Conservation (phyloP, 2,329 filamentous ascomycete genomes). For the Exophiala mesophila region DNA sequence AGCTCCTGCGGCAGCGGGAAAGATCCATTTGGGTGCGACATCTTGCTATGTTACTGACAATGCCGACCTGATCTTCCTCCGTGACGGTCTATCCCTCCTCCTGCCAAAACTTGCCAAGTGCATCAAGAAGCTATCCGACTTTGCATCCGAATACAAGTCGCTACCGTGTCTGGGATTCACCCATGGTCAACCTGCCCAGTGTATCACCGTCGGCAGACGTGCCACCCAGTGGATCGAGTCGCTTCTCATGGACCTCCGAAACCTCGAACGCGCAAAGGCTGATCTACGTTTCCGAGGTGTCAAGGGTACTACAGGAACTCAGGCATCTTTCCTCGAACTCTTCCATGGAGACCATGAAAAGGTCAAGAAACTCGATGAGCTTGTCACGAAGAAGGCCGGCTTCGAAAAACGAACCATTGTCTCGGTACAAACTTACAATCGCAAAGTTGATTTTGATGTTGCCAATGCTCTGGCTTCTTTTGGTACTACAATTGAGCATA, state of each 20-base stretch:
- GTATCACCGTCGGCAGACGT: constrained; percentile 63
- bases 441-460: constrained; percentile 78
- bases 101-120: constrained; percentile 73
- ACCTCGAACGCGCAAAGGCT: constrained; percentile 63
- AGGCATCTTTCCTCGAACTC: constrained; percentile 71
- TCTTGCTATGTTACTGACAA: constrained; percentile 64
- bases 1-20: constrained; percentile 71
- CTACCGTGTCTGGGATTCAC: constrained; percentile 72
- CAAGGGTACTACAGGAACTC: constrained; percentile 69
- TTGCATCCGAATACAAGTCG: constrained; percentile 68
- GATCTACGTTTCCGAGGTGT: constrained; percentile 72
- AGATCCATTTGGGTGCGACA: constrained; percentile 73
- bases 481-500: constrained; percentile 71
- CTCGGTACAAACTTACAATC: constrained; percentile 68
- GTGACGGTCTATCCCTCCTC: constrained; percentile 70
- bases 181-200: constrained; percentile 56
- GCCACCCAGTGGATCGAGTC: constrained; percentile 72
- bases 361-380: constrained; percentile 58
- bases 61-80: constrained; percentile 67
- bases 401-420: constrained; percentile 53
- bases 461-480: constrained; percentile 75
- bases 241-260: constrained; percentile 68
- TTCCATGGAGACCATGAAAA: constrained; percentile 57
- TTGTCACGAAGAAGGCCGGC: constrained; percentile 62
- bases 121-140: constrained; percentile 66